Evolutionary conservation across 768 basidiomycete genomes (phyloP).

Genomic region (Boletus rufocinnamomeus): DNA sequence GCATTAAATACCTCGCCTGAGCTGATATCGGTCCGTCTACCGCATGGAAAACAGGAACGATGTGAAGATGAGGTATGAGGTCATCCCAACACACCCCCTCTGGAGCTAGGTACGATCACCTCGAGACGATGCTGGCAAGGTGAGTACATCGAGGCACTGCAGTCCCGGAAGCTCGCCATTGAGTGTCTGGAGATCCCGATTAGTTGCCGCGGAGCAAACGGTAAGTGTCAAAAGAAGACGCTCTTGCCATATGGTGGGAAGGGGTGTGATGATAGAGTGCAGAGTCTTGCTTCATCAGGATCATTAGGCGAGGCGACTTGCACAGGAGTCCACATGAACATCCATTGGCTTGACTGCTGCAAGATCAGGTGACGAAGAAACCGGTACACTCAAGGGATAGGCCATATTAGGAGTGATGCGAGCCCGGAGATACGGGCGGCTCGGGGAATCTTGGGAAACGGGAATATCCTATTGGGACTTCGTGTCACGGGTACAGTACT

Average conservation of each 20-base stretch:
- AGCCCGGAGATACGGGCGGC: background rate
- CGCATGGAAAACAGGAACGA: slow-evolving; percentile 11
- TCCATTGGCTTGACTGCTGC: background rate
- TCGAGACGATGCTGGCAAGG: background rate
- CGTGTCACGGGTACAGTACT: slow-evolving; percentile 3
- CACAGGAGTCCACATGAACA: slow-evolving; percentile 2
- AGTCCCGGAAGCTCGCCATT: slow-evolving; percentile 3
- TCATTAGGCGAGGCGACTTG: background rate
- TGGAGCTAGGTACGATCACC: background rate
- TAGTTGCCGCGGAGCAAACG: background rate
- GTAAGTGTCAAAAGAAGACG: background rate
- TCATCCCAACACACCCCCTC: slow-evolving; percentile 1
- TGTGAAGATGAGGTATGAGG: background rate
- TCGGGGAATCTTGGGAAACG: background rate
- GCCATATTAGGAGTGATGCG: background rate
- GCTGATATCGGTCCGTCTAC: background rate
- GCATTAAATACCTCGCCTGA: slow-evolving; percentile 22
- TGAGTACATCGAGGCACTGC: slow-evolving; percentile 3
- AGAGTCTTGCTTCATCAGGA: background rate
- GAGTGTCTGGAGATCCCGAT: background rate
- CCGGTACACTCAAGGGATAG: background rate
- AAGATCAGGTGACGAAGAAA: background rate
- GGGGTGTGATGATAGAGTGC: background rate
- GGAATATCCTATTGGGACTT: background rate
- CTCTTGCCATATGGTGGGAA: slow-evolving; percentile 2